Evolutionary conservation across 495 filamentous ascomycete species (phyloP).

Genomic region (Neurospora terricola): DNA sequence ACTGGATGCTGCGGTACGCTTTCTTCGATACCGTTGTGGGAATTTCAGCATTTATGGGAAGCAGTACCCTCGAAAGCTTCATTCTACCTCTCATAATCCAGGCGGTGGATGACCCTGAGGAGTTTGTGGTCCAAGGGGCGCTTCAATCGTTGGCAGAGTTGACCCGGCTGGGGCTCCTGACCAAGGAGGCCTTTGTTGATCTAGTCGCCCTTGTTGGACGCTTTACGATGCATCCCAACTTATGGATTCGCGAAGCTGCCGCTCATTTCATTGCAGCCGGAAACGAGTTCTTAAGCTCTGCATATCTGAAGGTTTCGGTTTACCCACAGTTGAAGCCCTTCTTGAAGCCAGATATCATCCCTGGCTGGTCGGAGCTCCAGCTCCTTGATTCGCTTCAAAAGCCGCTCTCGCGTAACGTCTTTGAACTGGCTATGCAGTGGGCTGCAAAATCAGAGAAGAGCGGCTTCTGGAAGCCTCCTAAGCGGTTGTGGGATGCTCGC

Average conservation of each 20-base stretch:
- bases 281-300: constrained; percentile 64
- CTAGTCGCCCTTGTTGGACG: constrained; percentile 68
- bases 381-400: constrained; percentile 78
- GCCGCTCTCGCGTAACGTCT: constrained; percentile 66
- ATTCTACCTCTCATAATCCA: constrained; percentile 95
- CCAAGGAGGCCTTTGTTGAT: constrained; percentile 77
- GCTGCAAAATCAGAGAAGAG: constrained; percentile 69
- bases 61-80: constrained; percentile 82
- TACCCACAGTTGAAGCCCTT: constrained; percentile 71
- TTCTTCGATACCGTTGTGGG: constrained; percentile 95
- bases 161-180: constrained; percentile 78
- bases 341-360: constrained; percentile 55
- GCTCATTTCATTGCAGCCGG: constrained; percentile 71
- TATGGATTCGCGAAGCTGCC: constrained; percentile 89
- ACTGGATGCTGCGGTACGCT: constrained; percentile 94
- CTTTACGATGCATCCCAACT: constrained; percentile 86
- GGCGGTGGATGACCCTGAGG: constrained; percentile 91
- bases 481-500: constrained; percentile 45
- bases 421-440: constrained; percentile 83
- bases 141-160: constrained; percentile 82
- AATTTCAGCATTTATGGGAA: constrained; percentile 83
- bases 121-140: constrained; percentile 87
- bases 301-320: constrained; percentile 76
- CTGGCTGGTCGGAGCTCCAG: constrained; percentile 55
- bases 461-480: constrained; percentile 72